Conservation (phyloP, 225 moss, liverwort and hornwort genomes). For the Pseudoscleropodium purum region DNA sequence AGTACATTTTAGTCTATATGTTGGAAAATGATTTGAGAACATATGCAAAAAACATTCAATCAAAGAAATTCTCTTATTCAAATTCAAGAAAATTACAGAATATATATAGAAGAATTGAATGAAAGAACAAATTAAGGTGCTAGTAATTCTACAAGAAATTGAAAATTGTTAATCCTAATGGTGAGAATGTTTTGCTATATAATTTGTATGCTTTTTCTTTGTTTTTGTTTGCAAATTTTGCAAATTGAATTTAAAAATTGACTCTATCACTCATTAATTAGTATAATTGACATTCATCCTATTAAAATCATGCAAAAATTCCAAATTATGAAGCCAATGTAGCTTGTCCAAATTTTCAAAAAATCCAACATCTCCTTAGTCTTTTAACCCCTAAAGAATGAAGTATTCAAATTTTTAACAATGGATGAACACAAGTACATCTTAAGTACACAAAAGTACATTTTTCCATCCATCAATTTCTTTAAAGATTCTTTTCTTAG, state of each 20-base stretch:
- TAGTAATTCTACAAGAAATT: background rate
- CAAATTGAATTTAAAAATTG: background rate
- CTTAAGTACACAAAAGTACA: too few relatives aligned
- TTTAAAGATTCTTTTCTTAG: too few relatives aligned
- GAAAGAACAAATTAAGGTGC: background rate
- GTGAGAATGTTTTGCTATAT: background rate
- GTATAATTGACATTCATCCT: background rate
- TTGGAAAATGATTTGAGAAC: background rate
- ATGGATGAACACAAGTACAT: rapidly evolving
- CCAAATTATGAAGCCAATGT: background rate
- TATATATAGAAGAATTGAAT: rapidly evolving
- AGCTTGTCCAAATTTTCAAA: rapidly evolving
- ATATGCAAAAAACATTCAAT: background rate
- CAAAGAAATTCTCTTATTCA: background rate
- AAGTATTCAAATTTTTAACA: too few relatives aligned
- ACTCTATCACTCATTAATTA: background rate
- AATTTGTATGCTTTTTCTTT: too few relatives aligned
- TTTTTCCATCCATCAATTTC: too few relatives aligned
- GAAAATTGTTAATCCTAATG: background rate
- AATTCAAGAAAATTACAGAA: too few relatives aligned
- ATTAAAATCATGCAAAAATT: background rate
- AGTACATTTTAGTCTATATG: background rate
- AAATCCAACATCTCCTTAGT: rapidly evolving
- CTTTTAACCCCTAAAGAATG: background rate
- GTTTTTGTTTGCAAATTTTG: background rate